Evolutionary conservation across 768 basidiomycete species (phyloP).

Genomic region (Kondoa subrosea): DNA sequence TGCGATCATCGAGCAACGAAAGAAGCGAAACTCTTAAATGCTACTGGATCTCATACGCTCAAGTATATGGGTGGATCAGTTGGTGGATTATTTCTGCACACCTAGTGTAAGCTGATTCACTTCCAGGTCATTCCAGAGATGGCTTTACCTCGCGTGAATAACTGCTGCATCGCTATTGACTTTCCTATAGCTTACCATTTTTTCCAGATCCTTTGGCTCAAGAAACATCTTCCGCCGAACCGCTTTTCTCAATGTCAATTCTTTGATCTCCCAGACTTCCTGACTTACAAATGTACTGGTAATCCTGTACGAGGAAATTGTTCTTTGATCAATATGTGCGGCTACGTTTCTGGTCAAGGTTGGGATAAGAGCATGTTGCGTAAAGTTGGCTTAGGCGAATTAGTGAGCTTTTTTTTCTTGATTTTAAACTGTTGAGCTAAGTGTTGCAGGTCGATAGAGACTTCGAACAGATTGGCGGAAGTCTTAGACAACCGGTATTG

Average conservation of each 20-base stretch:
- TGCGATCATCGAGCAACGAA: slow-evolving; percentile 88
- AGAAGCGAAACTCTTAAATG: slow-evolving; percentile 80
- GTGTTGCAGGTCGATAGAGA: slow-evolving; percentile 39
- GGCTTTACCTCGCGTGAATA: slow-evolving; percentile 33
- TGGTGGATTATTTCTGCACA: slow-evolving; percentile 40
- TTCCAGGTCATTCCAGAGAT: slow-evolving; percentile 92
- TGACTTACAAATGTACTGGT: slow-evolving; percentile 78
- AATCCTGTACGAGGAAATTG: slow-evolving; percentile 65
- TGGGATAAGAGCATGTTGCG: slow-evolving; percentile 81
- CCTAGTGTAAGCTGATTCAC: slow-evolving; percentile 47
- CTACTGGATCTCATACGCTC: slow-evolving; percentile 62
- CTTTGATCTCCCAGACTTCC: slow-evolving; percentile 32
- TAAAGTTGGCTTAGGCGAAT: slow-evolving; percentile 58
- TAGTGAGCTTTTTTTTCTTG: too few species aligned
- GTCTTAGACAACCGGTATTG: slow-evolving; percentile 45
- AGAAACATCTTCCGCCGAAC: slow-evolving; percentile 57
- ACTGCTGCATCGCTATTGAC: neutral
- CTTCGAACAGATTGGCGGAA: slow-evolving; percentile 56
- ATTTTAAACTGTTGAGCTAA: too few species aligned
- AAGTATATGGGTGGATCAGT: slow-evolving; percentile 93
- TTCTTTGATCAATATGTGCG: slow-evolving; percentile 90
- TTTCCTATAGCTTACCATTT: neutral
- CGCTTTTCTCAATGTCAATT: slow-evolving; percentile 41
- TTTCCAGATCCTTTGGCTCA: slow-evolving; percentile 66
- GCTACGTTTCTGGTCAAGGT: slow-evolving; percentile 64